Evolutionary conservation across 2,329 filamentous ascomycete genomes (phyloP).

Genomic region (Tolypocladium tropicale): DNA sequence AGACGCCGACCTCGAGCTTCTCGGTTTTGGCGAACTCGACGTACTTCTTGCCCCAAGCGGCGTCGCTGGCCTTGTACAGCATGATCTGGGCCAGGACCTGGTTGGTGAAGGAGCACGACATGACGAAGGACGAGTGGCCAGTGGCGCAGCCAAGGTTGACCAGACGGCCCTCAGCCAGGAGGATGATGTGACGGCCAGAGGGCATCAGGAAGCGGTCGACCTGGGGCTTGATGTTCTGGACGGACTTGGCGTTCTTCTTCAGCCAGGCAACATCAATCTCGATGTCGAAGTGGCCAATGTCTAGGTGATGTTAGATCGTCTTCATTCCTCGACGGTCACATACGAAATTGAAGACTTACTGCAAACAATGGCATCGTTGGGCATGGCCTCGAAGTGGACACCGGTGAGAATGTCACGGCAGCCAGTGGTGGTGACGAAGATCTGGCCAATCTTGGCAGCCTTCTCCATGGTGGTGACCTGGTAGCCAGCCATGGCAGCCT

Average conservation of each 20-base stretch:
- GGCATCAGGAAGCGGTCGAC: slow-evolving; percentile 96
- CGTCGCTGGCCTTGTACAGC: slow-evolving; percentile 87
- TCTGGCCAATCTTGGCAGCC: slow-evolving; percentile 79
- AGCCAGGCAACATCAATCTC: slow-evolving; percentile 99
- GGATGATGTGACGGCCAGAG: slow-evolving; percentile 93
- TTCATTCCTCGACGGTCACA: background rate
- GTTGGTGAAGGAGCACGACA: slow-evolving; percentile 99
- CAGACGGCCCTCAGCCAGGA: slow-evolving; percentile 94
- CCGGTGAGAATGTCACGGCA: slow-evolving; percentile 96
- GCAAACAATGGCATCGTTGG: slow-evolving; percentile 97
- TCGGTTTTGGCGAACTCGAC: slow-evolving; percentile 88
- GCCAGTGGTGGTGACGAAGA: slow-evolving; percentile 98
- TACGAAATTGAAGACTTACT: slow-evolving; percentile 43
- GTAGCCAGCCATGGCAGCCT: slow-evolving; percentile 95
- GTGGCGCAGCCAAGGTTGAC: slow-evolving; percentile 99
- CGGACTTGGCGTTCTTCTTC: slow-evolving; percentile 88
- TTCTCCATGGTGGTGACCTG: slow-evolving; percentile 98
- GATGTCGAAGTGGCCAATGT: slow-evolving; percentile 99
- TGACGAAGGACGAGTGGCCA: slow-evolving; percentile 98
- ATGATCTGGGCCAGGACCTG: slow-evolving; percentile 99
- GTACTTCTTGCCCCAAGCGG: slow-evolving; percentile 85
- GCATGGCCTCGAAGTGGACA: slow-evolving; percentile 89
- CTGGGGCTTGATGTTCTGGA: slow-evolving; percentile 99
- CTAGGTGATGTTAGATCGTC: slow-evolving; percentile 17
- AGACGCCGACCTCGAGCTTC: slow-evolving; percentile 87